phyloP scores from a whole-genome alignment of 176 grass and related monocot genomes.

The Cocos nucifera region DNA sequence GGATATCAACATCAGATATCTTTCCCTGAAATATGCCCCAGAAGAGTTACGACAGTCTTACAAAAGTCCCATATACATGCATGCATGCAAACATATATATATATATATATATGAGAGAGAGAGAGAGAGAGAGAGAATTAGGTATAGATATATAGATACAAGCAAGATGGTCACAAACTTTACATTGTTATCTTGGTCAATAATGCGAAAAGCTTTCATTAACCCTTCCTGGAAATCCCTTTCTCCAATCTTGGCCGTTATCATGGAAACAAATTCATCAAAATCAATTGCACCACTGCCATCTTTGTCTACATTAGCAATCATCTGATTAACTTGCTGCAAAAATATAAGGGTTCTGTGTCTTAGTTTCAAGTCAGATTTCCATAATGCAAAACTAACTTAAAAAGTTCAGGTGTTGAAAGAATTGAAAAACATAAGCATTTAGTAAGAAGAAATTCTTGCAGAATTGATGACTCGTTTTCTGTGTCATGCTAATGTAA shows the following conservation, averaged over 20 bases:
- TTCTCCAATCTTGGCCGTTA: slow-evolving; percentile 77
- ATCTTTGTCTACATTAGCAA: slow-evolving; percentile 81
- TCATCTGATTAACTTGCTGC: slow-evolving; percentile 79
- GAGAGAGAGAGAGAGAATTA: no score
- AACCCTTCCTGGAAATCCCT: slow-evolving; percentile 62
- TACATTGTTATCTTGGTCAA: slow-evolving; percentile 74
- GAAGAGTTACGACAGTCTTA: not conserved
- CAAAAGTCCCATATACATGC: no score
- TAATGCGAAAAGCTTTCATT: slow-evolving; percentile 58
- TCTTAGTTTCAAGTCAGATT: no score
- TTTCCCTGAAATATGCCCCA: slow-evolving; percentile 39
- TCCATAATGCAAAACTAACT: no score
- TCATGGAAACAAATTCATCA: slow-evolving; percentile 80
- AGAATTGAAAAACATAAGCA: no score
- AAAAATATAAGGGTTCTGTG: not conserved
- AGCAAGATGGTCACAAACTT: slow-evolving; percentile 3
- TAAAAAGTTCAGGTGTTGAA: no score
- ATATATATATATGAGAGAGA: no score
- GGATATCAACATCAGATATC: slow-evolving; percentile 71
- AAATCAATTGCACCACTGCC: slow-evolving; percentile 72
- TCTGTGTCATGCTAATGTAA: no score
- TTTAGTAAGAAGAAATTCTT: no score
- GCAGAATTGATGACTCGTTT: no score
- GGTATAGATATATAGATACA: not conserved
- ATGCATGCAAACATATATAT: no score